Conservation (phyloP, 1,284 basidiomycete genomes). For the Trametes versicolor region DNA sequence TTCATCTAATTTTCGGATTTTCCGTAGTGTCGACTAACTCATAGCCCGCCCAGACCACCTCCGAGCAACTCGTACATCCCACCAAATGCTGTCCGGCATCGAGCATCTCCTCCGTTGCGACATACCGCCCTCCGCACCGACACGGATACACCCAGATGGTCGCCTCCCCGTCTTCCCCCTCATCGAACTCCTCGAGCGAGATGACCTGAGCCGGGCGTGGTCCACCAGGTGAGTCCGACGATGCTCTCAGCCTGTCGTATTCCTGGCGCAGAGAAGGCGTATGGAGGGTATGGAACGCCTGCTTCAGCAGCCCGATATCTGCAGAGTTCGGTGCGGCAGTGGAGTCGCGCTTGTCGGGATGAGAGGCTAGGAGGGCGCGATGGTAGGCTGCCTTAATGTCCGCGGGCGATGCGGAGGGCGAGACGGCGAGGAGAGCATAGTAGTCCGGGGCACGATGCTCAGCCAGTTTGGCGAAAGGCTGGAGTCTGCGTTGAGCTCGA, state of each 20-base stretch:
- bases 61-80: constrained; percentile 77
- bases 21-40: constrained; percentile 57
- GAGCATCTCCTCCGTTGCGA: constrained; percentile 64
- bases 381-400: constrained; percentile 80
- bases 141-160: constrained; percentile 64
- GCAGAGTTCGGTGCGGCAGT: constrained; percentile 33
- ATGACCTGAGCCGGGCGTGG: constrained; percentile 80
- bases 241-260: constrained; percentile 56
- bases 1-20: not conserved
- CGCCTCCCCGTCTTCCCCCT: constrained; percentile 33
- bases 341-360: constrained; percentile 70
- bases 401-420: constrained; percentile 42
- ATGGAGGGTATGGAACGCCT: constrained; percentile 68
- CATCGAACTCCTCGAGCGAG: constrained; percentile 77
- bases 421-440: constrained; percentile 47
- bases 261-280: constrained; percentile 53
- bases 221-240: constrained; percentile 32
- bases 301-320: constrained; percentile 66
- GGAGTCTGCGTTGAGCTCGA: constrained; percentile 1
- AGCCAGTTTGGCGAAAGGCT: constrained; percentile 28
- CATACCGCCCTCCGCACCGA: constrained; percentile 75
- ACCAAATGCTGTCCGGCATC: constrained; percentile 73
- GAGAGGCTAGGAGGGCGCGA: constrained; percentile 64
- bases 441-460: constrained; percentile 37
- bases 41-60: constrained; percentile 82